A percentile compares a stretch with the other conserved stretches of the same genome.
Evolutionary conservation across 805 yeast genomes (phyloP).

Genomic region (Metschnikowia santaceciliae): DNA sequence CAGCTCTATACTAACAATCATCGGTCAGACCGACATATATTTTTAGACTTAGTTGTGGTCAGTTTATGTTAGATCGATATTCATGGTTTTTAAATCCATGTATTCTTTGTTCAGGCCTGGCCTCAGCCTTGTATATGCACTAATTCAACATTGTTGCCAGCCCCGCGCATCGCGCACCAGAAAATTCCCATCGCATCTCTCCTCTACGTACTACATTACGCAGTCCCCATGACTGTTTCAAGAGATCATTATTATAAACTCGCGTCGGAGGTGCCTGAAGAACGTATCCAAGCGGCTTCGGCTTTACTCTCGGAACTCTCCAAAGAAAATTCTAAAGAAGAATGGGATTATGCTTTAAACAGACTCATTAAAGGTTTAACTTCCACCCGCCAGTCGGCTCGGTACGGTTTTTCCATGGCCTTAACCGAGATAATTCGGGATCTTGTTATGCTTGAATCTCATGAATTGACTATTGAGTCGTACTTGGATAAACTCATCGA

Average conservation of each 20-base stretch:
- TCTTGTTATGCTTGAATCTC: conserved; percentile 26
- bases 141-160: conserved; percentile 19
- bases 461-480: conserved; percentile 29
- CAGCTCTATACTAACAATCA: no score
- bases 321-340: conserved; percentile 40
- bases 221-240: conserved; percentile 44
- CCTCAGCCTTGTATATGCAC: conserved; percentile 1
- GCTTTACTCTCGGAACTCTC: conserved; percentile 58
- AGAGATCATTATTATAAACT: conserved; percentile 74
- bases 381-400: conserved; percentile 76
- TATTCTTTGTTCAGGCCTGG: no score
- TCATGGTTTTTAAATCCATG: no score
- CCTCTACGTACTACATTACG: background rate
- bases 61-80: no score
- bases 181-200: conserved; percentile 5
- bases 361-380: conserved; percentile 78
- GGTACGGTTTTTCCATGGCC: conserved; percentile 87
- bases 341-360: conserved; percentile 78
- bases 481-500: conserved; percentile 38
- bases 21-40: background rate
- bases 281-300: conserved; percentile 70
- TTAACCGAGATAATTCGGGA: conserved; percentile 59
- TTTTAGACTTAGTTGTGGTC: no score
- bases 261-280: conserved; percentile 71
- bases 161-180: conserved; percentile 1